These are phyloP conservation scores for Epichloe elymi DNA, from an alignment of 2,329 filamentous ascomycete genomes.

Conservation along the genomic window DNA sequence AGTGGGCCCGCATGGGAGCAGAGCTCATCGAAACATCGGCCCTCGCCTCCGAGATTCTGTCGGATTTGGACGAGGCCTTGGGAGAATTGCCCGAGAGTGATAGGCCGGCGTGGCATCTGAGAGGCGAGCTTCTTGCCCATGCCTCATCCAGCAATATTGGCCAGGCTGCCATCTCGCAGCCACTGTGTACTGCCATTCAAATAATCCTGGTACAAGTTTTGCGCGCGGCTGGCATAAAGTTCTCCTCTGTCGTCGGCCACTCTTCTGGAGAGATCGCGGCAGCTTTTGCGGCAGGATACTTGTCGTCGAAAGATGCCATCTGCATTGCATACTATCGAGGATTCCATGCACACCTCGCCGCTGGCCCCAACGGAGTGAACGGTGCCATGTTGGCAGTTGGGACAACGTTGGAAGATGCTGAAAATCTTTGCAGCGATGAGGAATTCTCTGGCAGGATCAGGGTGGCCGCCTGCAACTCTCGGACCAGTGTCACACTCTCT, in stretches of 20 bases:
- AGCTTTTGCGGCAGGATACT: slow-evolving; percentile 22
- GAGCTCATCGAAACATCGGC: slow-evolving; percentile 9
- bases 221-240: slow-evolving; percentile 14
- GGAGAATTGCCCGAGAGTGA: not conserved
- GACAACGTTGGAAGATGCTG: slow-evolving; percentile 2
- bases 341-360: not conserved
- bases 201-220: slow-evolving; percentile 27
- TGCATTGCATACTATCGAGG: slow-evolving; percentile 6
- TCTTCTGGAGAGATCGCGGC: slow-evolving; percentile 29
- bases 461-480: slow-evolving; percentile 15
- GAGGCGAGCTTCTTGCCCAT: not conserved
- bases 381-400: slow-evolving; percentile 14
- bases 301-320: slow-evolving; percentile 3
- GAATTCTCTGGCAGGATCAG: slow-evolving; percentile 12
- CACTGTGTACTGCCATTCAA: slow-evolving; percentile 24
- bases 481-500: slow-evolving; percentile 14
- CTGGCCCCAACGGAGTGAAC: not conserved
- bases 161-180: slow-evolving; percentile 13
- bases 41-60: not conserved
- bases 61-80: not conserved
- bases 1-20: slow-evolving; percentile 21
- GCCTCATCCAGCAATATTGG: not conserved
- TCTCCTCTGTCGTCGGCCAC: slow-evolving; percentile 23
- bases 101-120: slow-evolving; percentile 1
- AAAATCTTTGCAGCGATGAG: slow-evolving; percentile 1